Base-by-base conservation (phyloP, 2,329 filamentous ascomycete species). In the Trematosphaeria pertusa region DNA sequence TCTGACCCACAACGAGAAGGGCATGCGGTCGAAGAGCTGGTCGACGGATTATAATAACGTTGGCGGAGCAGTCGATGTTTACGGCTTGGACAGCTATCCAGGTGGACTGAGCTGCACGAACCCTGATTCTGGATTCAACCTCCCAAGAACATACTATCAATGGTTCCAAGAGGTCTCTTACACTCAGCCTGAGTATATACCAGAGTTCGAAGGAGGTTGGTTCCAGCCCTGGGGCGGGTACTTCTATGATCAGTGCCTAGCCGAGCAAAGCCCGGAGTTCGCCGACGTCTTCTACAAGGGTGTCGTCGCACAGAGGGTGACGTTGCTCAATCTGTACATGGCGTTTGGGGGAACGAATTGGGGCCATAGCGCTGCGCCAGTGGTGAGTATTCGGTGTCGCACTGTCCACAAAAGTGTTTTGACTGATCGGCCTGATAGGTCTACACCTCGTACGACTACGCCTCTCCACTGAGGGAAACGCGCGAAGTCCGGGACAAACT, bases 241-340 rank as follows among this genome's bases (percentile, higher is more conserved):
- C 1, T 81, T 81, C 49, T 82, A 81, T 48, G 81, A 81, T 42
- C 63, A 74, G 43, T 82, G 79, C 52, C 41, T 63, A 11, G 67
- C 76, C 0, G 75, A 80, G 35, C 76, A 78, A 24, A 72, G 68
- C 15, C 66, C 72, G 0, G 73, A 73, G 10, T 82, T 80, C 59
- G 73, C 78, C 1, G 79, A 82, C 62, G 75, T 83, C 1, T 83
- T 80, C 45, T 83, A 82, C 59, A 82, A 82, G 58, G 79, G 81
- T 53, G 78, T 81, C 40, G 75, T 82, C 44, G 80, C 73, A 5
- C 78, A 81, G 42, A 67, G 75, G 17, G 69, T 75, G 1, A 81
- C 78, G 0, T 59, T 81, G 9, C 65, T 79, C 24, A 81, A 72
- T 35, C 48, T 82, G 11, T 82, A 82, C 52, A 81, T 82, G 69